Base-by-base conservation (phyloP, 768 basidiomycete species). In the Termitomyces sp. region DNA sequence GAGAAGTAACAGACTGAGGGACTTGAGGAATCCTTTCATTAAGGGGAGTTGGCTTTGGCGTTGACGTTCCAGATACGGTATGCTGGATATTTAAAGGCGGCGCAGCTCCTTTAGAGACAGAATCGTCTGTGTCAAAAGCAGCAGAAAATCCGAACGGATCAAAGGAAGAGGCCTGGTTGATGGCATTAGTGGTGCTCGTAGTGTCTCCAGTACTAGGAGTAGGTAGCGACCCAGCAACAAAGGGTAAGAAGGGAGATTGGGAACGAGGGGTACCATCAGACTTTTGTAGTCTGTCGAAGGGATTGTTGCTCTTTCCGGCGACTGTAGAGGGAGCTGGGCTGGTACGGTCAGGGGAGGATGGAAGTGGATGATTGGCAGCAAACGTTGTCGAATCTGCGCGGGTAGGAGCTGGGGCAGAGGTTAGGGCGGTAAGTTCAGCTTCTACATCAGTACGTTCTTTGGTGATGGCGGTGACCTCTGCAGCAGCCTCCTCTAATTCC, bases 221-320 rank as follows among this genome's bases (percentile, higher is more conserved):
- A 14, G 79, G 66, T 1, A 68, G 52, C 3, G 76, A 61, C 21
- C 71, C 53, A 56, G 71, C 66, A 28, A 73, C 64, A 61, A 83
- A 79, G 0, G 84, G 73, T 50, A 79, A 65, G 66, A 86, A 85
- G 1, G 86, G 84, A 0, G 85, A 85, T 56, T 80, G 77, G 1
- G 84, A 76, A 34, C 80, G 80, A 50, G 76, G 74, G 15, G 67
- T 67, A 45, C 72, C 77, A 24, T 74, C 70, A 37, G 76, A 68
- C 73, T 78, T 76, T 1, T 76, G 74, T 30, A 94, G 68, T 45
- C 87, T 75, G 56, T 91, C 93, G 64, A 98, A 98, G 3, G 94
- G 95, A 67, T 98, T 98, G 64, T 88, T 96, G 64, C 90, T 93
- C 74, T 90, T 90, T 53, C 70, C 67, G 44, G 68, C 67, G 21